phyloP scores from a whole-genome alignment of 805 yeast genomes.

The Barnettozyma californica region DNA sequence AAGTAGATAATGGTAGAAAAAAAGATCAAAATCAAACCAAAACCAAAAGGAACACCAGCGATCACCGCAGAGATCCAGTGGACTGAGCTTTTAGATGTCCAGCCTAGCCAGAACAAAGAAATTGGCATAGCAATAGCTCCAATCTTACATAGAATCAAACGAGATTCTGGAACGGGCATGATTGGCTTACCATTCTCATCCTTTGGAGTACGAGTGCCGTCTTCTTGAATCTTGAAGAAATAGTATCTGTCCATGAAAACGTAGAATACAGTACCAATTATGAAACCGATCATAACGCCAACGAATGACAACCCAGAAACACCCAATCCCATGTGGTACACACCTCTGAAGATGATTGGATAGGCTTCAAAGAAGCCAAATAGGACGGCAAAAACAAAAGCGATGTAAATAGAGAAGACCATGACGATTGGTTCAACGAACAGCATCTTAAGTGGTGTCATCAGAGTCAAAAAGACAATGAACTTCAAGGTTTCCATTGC shows the following conservation, averaged over 20 bases:
- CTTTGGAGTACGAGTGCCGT: slow-evolving; percentile 55
- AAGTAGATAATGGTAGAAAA: slow-evolving; percentile 66
- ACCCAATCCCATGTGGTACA: slow-evolving; percentile 54
- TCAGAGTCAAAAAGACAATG: slow-evolving; percentile 44
- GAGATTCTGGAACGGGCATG: slow-evolving; percentile 55
- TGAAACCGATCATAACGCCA: slow-evolving; percentile 66
- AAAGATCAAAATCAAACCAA: slow-evolving; percentile 66
- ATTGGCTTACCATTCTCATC: slow-evolving; percentile 43
- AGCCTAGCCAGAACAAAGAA: slow-evolving; percentile 74
- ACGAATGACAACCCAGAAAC: slow-evolving; percentile 65
- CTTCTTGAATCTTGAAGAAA: slow-evolving; percentile 53
- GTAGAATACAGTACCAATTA: slow-evolving; percentile 49
- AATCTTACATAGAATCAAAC: slow-evolving; percentile 54
- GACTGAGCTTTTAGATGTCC: slow-evolving; percentile 57
- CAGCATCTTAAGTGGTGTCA: slow-evolving; percentile 66
- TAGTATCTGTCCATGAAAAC: slow-evolving; percentile 41
- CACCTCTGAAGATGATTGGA: slow-evolving; percentile 68
- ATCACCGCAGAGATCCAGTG: slow-evolving; percentile 77
- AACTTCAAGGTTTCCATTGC: slow-evolving; percentile 35
- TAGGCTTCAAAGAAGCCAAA: slow-evolving; percentile 79
- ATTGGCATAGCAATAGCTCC: slow-evolving; percentile 66
- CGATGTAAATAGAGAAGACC: slow-evolving; percentile 62
- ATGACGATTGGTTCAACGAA: slow-evolving; percentile 70
- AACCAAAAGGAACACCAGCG: slow-evolving; percentile 77
- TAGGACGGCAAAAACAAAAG: slow-evolving; percentile 71